Evolutionary conservation across 1,284 basidiomycete genomes (phyloP), one percentile per base, ranked within the genome.

Genomic region (Ceratorhiza oryzae-sativae): DNA sequence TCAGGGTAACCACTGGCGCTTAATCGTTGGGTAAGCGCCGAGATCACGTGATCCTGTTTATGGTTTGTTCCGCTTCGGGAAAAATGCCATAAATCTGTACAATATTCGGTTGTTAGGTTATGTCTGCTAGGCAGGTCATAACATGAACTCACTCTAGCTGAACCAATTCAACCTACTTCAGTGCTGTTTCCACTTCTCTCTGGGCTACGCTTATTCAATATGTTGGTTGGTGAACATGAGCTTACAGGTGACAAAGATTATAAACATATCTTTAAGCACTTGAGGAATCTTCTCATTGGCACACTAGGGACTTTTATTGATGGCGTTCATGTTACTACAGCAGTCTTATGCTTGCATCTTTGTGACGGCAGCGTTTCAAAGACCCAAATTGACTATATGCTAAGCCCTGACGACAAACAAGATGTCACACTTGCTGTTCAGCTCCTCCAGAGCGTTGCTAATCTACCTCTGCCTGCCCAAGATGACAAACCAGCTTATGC

Each of bases 211-310:
- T 74, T 81, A 45, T 61, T 82, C 39, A 76, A 83, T 72, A 72
- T 78, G 0, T 62, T 75, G 13, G 78, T 80, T n/a, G 80, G 82
- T 9, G 75, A 79, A 12, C 79, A 81, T 70, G 80, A 82, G 62
- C 10, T 82, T 0, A 82, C 80, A 0, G 48, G 61, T 0, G 78
- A 82, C 70, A 80, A 81, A 60, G 81, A 83, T 55, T 77, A 68
- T 53, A 79, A 80, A 34, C 81, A 83, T 72, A 56, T 81, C 5
- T 71, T 80, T 73, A 82, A 82, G 71, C 73, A 78, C 0, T 73
- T 76, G 6, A 76, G 78, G 0, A 81, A 81, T 68, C 75, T 77
- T 1, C 62, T 80, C 10, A 56, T 83, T 3, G 77, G 77, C 23
- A 4, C 20, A 0, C 53, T 63, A 0, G 81, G 81, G 1, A 72